Base-by-base conservation (phyloP, 2,329 filamentous ascomycete species). In the Penicillium sp. region DNA sequence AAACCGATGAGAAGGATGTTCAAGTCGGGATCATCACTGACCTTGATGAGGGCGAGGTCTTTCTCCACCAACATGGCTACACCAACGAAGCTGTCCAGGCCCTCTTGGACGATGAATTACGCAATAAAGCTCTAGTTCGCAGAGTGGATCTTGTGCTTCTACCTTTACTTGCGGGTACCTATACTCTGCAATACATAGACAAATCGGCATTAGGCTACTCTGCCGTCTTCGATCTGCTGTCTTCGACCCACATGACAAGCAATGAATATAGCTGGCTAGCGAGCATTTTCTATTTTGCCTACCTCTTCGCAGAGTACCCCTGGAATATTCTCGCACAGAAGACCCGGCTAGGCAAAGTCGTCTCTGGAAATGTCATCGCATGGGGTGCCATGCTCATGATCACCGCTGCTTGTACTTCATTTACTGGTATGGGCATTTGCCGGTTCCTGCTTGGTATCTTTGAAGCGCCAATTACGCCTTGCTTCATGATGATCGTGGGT, bases 151-250 rank as follows among this genome's bases (percentile, higher is more conserved):
- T 77, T 56, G 65, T 77, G 0, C 62, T 85, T 9, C 73, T 85
- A 58, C 83, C 83, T 0, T 71, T 85, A 6, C 76, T 86, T 3
- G 64, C 68, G 3, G 69, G 69, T 1, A 72, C 69, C 26, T 72
- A 71, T 31, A 62, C 55, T 29, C 75, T 85, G 6, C 82, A 85
- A 60, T 84, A 82, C 58, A 80, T 84, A 63, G 82, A 84, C 68
- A 86, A 85, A 69, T 78, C 81, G 58, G 79, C 82, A 0, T 70
- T 84, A 5, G 77, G 77, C 0, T 85, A 84, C 64, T 77, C 79
- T 0, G 82, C 82, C 2, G 80, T 85, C 0, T 85, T 84, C 57
- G 83, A 85, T 48, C 71, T 85, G 0, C 80, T 84, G 58, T 68
- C 71, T 13, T 76, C 77, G 22, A 82, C 82, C 0, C 70, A 76